Percentiles rank a stretch among this genome's conserved stretches.
Conservation (phyloP, 441 rosid species). For the Populus hybrid region DNA sequence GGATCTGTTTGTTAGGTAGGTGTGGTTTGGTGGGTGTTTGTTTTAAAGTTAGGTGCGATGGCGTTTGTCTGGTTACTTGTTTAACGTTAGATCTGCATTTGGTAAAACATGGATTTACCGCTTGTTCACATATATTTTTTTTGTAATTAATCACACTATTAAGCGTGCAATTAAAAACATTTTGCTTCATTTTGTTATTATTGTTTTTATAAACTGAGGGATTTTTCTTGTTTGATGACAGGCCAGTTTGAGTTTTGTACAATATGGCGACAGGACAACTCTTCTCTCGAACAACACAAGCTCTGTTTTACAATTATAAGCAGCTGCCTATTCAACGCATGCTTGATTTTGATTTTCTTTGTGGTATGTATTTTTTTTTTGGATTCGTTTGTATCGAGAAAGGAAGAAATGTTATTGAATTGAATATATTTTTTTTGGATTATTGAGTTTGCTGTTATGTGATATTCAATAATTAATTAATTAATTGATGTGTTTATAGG, state of each 20-base stretch:
- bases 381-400: not conserved
- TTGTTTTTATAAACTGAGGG: not conserved
- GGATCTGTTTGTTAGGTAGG: not conserved
- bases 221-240: constrained; percentile 9
- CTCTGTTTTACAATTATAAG: constrained; percentile 90
- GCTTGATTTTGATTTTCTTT: constrained; percentile 99
- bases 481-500: constrained; percentile 36
- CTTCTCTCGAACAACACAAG: constrained; percentile 81
- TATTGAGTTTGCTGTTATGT: not conserved
- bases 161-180: not conserved
- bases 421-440: not conserved
- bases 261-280: constrained; percentile 93
- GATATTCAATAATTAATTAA: not conserved
- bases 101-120: not conserved
- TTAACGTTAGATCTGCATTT: not conserved
- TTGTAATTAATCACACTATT: not conserved
- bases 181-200: not conserved
- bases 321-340: constrained; percentile 96
- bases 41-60: not conserved
- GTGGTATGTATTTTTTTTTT: constrained; percentile 44
- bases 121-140: not conserved
- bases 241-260: constrained; percentile 24
- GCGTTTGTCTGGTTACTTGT: no score
- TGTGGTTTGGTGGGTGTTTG: not conserved
- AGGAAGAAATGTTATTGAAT: not conserved